Percentiles rank a stretch among this genome's conserved stretches.
These are phyloP conservation scores for Alternaria novae-zelandiae DNA, from an alignment of 2,329 filamentous ascomycete genomes.

Conservation along the genomic window DNA sequence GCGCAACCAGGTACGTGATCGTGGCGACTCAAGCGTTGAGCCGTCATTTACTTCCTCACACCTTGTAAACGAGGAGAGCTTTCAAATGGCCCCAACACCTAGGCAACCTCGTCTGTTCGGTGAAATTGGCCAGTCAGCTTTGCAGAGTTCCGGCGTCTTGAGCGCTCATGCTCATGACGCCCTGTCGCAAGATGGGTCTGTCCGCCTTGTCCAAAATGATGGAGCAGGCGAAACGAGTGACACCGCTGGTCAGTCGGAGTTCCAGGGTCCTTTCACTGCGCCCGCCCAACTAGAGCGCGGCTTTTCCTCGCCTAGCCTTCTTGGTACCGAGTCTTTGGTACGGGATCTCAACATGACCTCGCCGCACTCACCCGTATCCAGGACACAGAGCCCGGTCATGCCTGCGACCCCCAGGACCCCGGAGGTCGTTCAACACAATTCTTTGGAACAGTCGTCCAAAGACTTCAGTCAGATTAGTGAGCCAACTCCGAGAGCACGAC, in stretches of 20 bases:
- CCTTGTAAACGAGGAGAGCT: constrained; percentile 35
- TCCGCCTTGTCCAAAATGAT: constrained; percentile 5
- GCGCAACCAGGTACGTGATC: constrained; percentile 47
- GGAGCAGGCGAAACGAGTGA: constrained; percentile 11
- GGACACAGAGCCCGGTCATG: constrained; percentile 43
- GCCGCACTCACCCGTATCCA: constrained; percentile 48
- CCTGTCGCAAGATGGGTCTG: constrained; percentile 28
- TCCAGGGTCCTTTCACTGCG: constrained; percentile 21
- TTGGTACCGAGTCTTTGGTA: constrained; percentile 57
- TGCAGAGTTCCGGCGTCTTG: constrained; percentile 60
- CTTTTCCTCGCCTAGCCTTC: constrained; percentile 50
- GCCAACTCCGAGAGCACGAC: constrained; percentile 46
- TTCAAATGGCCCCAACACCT: constrained; percentile 32
- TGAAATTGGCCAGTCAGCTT: constrained; percentile 63
- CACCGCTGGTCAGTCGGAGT: constrained; percentile 16
- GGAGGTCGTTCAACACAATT: constrained; percentile 43
- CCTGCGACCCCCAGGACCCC: constrained; percentile 49
- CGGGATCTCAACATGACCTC: constrained; percentile 58
- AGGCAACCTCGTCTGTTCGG: constrained; percentile 61
- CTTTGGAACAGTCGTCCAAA: constrained; percentile 33
- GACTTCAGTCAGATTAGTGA: constrained; percentile 43
- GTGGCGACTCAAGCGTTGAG: constrained; percentile 48
- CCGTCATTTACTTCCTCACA: constrained; percentile 45
- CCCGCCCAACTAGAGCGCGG: constrained; percentile 30
- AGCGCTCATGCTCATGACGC: constrained; percentile 38